phyloP scores from a whole-genome alignment of 2,329 filamentous ascomycete genomes.

The Fusarium decemcellulare region DNA sequence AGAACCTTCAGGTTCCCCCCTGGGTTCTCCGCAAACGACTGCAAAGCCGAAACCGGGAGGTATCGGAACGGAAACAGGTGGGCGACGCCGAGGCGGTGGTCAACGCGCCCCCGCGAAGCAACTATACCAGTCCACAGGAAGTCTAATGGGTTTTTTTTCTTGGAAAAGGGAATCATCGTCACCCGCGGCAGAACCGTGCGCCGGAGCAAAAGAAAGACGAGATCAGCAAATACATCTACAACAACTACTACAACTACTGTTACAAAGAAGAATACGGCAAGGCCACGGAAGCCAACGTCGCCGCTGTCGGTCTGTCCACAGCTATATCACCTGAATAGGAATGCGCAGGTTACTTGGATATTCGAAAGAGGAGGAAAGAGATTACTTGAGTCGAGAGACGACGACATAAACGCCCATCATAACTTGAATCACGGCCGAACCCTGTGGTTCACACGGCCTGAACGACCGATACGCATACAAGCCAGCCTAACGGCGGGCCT shows the following conservation, averaged over 20 bases:
- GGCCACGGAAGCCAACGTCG: slow-evolving; percentile 15
- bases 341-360: slow-evolving; percentile 40
- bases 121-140: slow-evolving; percentile 46
- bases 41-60: slow-evolving; percentile 72
- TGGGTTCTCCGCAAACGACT: slow-evolving; percentile 74
- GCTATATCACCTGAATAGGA: slow-evolving; percentile 38
- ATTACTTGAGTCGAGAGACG: slow-evolving; percentile 26
- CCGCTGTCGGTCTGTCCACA: slow-evolving; percentile 31
- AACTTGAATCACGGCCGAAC: neutral
- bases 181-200: slow-evolving; percentile 42
- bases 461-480: slow-evolving; percentile 23
- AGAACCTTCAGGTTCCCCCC: slow-evolving; percentile 48
- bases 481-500: slow-evolving; percentile 25
- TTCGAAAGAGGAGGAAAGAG: slow-evolving; percentile 42
- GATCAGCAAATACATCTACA: slow-evolving; percentile 29
- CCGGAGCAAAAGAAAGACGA: slow-evolving; percentile 39
- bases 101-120: slow-evolving; percentile 62
- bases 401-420: slow-evolving; percentile 13
- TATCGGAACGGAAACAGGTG: slow-evolving; percentile 90
- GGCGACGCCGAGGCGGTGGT: slow-evolving; percentile 88
- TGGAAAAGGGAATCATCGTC: slow-evolving; percentile 43
- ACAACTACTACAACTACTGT: slow-evolving; percentile 27
- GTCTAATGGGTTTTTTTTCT: slow-evolving; percentile 47
- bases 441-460: slow-evolving; percentile 26
- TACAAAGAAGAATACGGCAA: slow-evolving; percentile 24